Base-by-base conservation (phyloP, 2,329 filamentous ascomycete species). In the Cylindrodendrum hubeiense region DNA sequence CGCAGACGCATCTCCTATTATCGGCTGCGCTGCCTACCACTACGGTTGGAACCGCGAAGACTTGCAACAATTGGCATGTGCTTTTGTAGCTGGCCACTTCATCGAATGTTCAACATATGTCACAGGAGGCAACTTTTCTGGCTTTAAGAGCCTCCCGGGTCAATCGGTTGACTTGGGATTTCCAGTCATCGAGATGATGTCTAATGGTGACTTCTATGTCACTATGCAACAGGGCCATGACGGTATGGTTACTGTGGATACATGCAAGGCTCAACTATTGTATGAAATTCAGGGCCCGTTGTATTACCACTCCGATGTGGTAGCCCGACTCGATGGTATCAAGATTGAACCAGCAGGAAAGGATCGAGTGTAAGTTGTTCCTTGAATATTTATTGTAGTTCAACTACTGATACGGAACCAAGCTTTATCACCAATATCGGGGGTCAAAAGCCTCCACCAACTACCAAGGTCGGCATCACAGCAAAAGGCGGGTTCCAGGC, bases 1-100 rank as follows among this genome's bases (percentile, higher is more conserved):
- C 1, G 78, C 80, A 1, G 82, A 83, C 63, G 83, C 83, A 1
- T 81, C 79, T 2, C 82, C 82, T 0, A 84, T 85, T 0, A 86
- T 87, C 50, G 86, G 82, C 0, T 83, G 84, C 1, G 85, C 85
- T 0, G 82, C 81, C 74, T 87, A 79, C 73, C 87, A 85, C 85
- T 79, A 87, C 63, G 73, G 77, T 1, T 88, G 85, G 86, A 61
- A 64, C 1, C 78, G 82, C 13, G 78, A 74, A 0, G 79, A 83
- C 34, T 85, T 81, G 43, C 79, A 87, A 63, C 65, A 74, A 26
- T 78, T 88, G 12, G 85, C 85, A 0, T 80, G 80, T 1, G 75
- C 82, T 1, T 71, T 86, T 0, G 75, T 87, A 26, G 83, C 83
- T 0, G 84, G 84, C 0, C 83, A 86, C 71, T 69, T 86, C 15